Base-by-base conservation (phyloP, 371 early-diverging fungal species). In the Mortierella sp. region DNA sequence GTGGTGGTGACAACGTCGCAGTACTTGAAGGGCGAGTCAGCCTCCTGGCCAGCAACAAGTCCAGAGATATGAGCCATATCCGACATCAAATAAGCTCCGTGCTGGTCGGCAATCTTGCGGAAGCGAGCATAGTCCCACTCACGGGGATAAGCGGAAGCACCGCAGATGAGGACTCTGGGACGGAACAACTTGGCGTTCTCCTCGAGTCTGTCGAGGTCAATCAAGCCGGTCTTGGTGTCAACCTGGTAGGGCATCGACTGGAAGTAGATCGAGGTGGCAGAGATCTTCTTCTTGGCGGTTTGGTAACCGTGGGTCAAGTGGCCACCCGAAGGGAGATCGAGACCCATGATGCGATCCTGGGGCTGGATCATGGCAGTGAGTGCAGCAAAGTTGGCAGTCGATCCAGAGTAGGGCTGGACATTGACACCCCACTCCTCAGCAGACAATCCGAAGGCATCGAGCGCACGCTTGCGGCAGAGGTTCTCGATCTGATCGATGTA, bases 251-350 rank as follows among this genome's bases (percentile, higher is more conserved):
- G 98, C 94, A 97, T 93, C 30, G 98, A 96, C 85, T 97, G 95
- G 88, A 99, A 99, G 89, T 97, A 99, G 75, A 96, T 93, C 57
- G 98, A 98, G 61, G 96, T 93, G 60, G 96, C 91, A 44, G 98
- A 98, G 81, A 99, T 96, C 91, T 99, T 99, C 91, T 96, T 99
- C 86, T 97, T 98, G 87, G 92, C 92, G 21, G 99, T 99, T 89
- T 99, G 98, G 89, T 97, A 99, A 44, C 99, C 99, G 89, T 99
- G 99, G 47, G 99, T 98, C 87, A 99, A 92, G 81, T 99, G 99
- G 14, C 99, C 99, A 83, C 99, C 99, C 56, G 98, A 96, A 23
- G 99, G 98, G 66, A 99, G 89, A 75, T 99, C 98, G 74, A 99
- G 90, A 62, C 99, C 99, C 99, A 99, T 98, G 75, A 99, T 87